Percentiles rank a stretch among this genome's conserved stretches.
phyloP scores from a whole-genome alignment of 371 early-diverging fungal species.

The Modicella reniformis region DNA sequence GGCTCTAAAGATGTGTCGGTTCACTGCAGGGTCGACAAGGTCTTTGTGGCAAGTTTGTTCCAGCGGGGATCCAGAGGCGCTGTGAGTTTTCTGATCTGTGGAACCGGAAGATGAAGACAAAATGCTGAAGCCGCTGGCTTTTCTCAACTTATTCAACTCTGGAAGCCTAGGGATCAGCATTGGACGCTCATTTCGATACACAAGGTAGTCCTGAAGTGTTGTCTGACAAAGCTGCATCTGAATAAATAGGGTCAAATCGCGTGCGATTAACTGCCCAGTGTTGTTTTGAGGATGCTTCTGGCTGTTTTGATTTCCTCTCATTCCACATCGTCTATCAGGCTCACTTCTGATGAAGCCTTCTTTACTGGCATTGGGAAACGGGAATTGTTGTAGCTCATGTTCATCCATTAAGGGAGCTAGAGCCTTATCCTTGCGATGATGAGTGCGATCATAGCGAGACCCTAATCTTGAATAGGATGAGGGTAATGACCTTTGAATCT shows the following conservation, averaged over 20 bases:
- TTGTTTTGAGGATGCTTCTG: slow-evolving; percentile 19
- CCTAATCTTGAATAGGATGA: slow-evolving; percentile 42
- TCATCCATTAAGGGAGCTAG: slow-evolving; percentile 10
- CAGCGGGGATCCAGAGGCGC: slow-evolving; percentile 46
- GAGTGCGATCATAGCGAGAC: slow-evolving; percentile 26
- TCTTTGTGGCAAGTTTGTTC: slow-evolving; percentile 50
- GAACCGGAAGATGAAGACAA: slow-evolving; percentile 1
- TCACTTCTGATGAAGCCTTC: slow-evolving; percentile 30
- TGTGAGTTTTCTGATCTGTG: slow-evolving; percentile 33
- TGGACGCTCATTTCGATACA: slow-evolving; percentile 60
- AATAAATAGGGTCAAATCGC: slow-evolving; percentile 76
- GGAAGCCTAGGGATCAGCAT: background rate
- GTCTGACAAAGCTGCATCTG: slow-evolving; percentile 90
- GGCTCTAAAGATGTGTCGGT: slow-evolving; percentile 59
- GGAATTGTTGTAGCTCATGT: slow-evolving; percentile 20
- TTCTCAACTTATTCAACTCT: slow-evolving; percentile 13
- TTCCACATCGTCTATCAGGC: slow-evolving; percentile 18
- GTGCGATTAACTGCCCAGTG: slow-evolving; percentile 22
- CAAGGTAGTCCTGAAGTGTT: slow-evolving; percentile 68
- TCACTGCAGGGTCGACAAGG: slow-evolving; percentile 58
- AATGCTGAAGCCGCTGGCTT: slow-evolving; percentile 18
- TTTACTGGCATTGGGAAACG: slow-evolving; percentile 14
- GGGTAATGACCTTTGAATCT: slow-evolving; percentile 49
- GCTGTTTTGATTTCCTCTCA: background rate
- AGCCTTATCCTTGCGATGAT: slow-evolving; percentile 10